A percentile compares a stretch with the other conserved stretches of the same genome.
Evolutionary conservation across 2,329 filamentous ascomycete species (phyloP).

Genomic region (Fusarium torulosum): DNA sequence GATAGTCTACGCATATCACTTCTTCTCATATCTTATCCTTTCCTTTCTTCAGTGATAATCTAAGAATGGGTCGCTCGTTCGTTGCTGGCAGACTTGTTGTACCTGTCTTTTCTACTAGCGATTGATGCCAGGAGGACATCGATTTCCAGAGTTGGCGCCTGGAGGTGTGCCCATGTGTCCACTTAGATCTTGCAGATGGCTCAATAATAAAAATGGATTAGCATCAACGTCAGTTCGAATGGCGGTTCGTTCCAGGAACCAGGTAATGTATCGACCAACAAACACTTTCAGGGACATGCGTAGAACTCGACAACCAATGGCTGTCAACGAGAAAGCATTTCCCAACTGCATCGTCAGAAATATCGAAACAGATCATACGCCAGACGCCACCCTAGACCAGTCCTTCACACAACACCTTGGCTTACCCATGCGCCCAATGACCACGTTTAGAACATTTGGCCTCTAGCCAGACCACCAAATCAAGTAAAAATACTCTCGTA

Average conservation of each 20-base stretch:
- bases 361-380: conserved; percentile 19
- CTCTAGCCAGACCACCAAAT: conserved; percentile 6
- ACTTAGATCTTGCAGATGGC: conserved; percentile 9
- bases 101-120: too few species aligned
- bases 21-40: background rate
- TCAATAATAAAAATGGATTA: conserved; percentile 20
- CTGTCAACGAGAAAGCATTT: conserved; percentile 9
- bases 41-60: background rate
- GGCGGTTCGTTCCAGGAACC: conserved; percentile 2
- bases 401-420: conserved; percentile 13
- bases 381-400: conserved; percentile 25
- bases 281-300: conserved; percentile 7
- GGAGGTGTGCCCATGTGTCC: conserved; percentile 9
- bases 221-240: conserved; percentile 3
- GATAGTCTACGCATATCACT: background rate
- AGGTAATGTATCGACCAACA: conserved; percentile 15
- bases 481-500: background rate
- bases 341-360: conserved; percentile 1
- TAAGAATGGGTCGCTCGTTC: too few species aligned
- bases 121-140: background rate
- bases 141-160: background rate
- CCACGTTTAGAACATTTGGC: conserved; percentile 13
- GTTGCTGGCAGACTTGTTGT: too few species aligned
- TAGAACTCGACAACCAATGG: background rate
- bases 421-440: conserved; percentile 20